These are phyloP conservation scores for Sugiyamaella japonica DNA, from an alignment of 1,139 yeast genomes.

Conservation along the genomic window DNA sequence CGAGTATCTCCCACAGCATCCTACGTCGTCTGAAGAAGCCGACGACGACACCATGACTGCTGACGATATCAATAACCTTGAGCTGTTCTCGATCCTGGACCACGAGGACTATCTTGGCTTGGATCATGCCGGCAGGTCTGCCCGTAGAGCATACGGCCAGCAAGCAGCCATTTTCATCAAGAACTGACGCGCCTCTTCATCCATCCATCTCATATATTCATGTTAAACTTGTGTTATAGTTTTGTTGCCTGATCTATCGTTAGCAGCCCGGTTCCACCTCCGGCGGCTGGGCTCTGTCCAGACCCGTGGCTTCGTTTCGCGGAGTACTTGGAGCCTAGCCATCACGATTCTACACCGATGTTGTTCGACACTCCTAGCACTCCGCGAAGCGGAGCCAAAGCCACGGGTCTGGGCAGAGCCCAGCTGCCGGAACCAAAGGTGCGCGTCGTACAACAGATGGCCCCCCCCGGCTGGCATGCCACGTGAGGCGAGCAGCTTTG, in stretches of 20 bases:
- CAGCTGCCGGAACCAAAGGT: too few species aligned
- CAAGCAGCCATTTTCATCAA: constrained; percentile 59
- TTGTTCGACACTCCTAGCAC: too few species aligned
- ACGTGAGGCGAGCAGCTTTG: too few species aligned
- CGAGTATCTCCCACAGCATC: constrained; percentile 45
- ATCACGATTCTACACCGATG: background rate
- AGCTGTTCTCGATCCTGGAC: constrained; percentile 57
- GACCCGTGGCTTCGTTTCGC: background rate
- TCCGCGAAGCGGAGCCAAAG: too few species aligned
- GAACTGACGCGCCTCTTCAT: constrained; percentile 20
- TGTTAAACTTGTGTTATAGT: background rate
- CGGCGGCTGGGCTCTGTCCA: constrained; percentile 3
- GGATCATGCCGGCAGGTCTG: constrained; percentile 80
- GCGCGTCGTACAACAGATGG: too few species aligned
- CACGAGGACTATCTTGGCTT: constrained; percentile 62
- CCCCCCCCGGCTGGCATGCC: too few species aligned
- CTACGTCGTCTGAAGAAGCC: background rate
- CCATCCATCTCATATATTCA: background rate
- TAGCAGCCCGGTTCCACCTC: background rate
- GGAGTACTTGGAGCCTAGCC: background rate
- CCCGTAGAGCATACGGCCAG: constrained; percentile 41
- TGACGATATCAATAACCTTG: constrained; percentile 40
- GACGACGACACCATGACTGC: background rate
- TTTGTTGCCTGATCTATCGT: background rate
- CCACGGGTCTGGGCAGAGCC: too few species aligned